Evolutionary conservation across 805 yeast genomes (phyloP).

Genomic region (Candida ipomoeae): DNA sequence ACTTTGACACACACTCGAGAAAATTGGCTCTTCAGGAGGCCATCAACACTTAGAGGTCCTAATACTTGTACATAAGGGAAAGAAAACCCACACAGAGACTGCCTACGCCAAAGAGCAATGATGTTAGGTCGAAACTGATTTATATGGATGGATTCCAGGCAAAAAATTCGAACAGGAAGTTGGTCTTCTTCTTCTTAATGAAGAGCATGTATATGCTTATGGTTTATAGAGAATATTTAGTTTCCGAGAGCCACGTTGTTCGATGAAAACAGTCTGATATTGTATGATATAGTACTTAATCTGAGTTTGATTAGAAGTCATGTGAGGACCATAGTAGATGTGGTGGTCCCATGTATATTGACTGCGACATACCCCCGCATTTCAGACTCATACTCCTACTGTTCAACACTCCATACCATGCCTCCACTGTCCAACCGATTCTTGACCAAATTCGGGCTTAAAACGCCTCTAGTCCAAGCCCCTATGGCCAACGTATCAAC

Average conservation of each 20-base stretch:
- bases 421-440: not conserved
- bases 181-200: not conserved
- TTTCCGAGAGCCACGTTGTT: not conserved
- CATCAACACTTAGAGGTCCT: conserved; percentile 31
- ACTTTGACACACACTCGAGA: conserved; percentile 80
- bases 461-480: conserved; percentile 47
- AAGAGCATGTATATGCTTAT: not conserved
- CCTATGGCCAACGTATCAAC: conserved; percentile 61
- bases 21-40: conserved; percentile 71
- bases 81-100: not conserved
- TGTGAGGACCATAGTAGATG: no score
- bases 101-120: not conserved
- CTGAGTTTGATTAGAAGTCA: not conserved
- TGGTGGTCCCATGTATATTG: not conserved
- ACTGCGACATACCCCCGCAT: conserved; percentile 1
- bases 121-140: not conserved
- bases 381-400: not conserved
- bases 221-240: not conserved
- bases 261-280: not conserved
- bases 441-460: conserved; percentile 23
- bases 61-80: conserved; percentile 4
- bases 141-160: not conserved
- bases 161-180: not conserved
- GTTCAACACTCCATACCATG: not conserved
- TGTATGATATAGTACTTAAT: not conserved